A percentile compares a stretch with the other conserved stretches of the same genome.
Evolutionary conservation across 352 stramenopile genomes (phyloP).

Genomic region (Phytophthora lateralis): DNA sequence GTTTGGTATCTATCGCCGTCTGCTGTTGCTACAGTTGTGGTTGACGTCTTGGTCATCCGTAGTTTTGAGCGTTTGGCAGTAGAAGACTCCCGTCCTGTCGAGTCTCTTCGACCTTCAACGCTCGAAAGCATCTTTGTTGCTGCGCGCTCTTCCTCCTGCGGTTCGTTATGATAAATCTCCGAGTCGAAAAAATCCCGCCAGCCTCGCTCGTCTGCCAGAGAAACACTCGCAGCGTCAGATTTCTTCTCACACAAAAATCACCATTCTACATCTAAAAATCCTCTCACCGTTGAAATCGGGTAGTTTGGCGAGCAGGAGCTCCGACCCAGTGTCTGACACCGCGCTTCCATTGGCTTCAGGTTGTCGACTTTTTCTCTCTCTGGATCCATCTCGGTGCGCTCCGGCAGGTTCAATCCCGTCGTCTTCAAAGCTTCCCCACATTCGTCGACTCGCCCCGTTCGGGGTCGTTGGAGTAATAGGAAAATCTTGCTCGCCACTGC

Average conservation of each 20-base stretch:
- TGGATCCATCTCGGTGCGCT: conserved; percentile 11
- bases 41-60: conserved; percentile 10
- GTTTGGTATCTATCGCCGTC: conserved; percentile 17
- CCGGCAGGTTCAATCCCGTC: conserved; percentile 26
- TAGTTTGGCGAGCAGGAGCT: conserved; percentile 38
- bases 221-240: conserved; percentile 12
- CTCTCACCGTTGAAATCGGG: conserved; percentile 48
- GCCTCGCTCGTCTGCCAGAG: conserved; percentile 41
- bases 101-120: conserved; percentile 2
- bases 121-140: conserved; percentile 12
- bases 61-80: conserved; percentile 12
- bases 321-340: conserved; percentile 20
- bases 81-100: not conserved
- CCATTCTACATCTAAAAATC: not conserved
- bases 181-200: conserved; percentile 61
- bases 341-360: conserved; percentile 13
- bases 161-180: conserved; percentile 43
- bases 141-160: conserved; percentile 18
- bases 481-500: conserved; percentile 8
- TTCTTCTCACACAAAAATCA: not conserved
- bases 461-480: conserved; percentile 20
- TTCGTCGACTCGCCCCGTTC: conserved; percentile 21
- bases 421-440: conserved; percentile 19
- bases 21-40: not conserved
- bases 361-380: conserved; percentile 15